Base-by-base conservation (phyloP, 225 moss, liverwort and hornwort genomes). In the Marchantia polymorpha region DNA sequence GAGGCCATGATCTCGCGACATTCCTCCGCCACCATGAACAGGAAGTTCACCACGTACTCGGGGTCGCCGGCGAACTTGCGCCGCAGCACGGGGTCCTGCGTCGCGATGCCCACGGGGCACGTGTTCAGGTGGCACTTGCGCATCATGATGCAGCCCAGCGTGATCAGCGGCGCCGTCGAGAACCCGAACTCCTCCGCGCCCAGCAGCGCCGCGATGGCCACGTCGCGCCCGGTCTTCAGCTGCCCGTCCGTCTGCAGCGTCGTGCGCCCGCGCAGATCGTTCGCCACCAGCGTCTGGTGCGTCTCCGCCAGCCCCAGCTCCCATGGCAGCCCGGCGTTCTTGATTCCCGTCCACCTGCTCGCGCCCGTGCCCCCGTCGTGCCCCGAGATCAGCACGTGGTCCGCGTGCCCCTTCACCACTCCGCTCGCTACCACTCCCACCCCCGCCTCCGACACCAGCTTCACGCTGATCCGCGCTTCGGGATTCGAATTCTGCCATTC, bases 341-440 rank as follows among this genome's bases (percentile, higher is more conserved):
- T 93, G 46, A 93, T 93, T 22, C 91, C 91, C 39, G 90, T 93
- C 91, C 91, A 91, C 31, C 91, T 88, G 81, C 90, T 89, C 13
- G 93, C 91, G 14, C 93, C 93, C 9, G 91, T 93, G 19, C 93
- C 93, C 54, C 93, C 93, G 50, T 93, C 91, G 74, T 93, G 93
- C 17, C 93, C 91, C 16, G 93, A 84, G 29, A 93, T 93, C 10
- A 94, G 83, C 27, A 94, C 88, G 76, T 94, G 94, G 85, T 94
- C 92, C 4, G 94, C 92, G 64, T 91, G 90, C 10, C 92, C 94
- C 77, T 94, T 94, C 64, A 92, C 94, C 47, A 94, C 94, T 49
- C 94, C 94, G 66, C 88, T 92, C 8, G 94, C 94, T 46, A 94
- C 89, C 39, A 92, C 91, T 26, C 94, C 94, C 60, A 92, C 92